These are phyloP conservation scores for Stephanocyclus meneghinianus DNA, from an alignment of 352 stramenopile genomes.

Conservation along the genomic window DNA sequence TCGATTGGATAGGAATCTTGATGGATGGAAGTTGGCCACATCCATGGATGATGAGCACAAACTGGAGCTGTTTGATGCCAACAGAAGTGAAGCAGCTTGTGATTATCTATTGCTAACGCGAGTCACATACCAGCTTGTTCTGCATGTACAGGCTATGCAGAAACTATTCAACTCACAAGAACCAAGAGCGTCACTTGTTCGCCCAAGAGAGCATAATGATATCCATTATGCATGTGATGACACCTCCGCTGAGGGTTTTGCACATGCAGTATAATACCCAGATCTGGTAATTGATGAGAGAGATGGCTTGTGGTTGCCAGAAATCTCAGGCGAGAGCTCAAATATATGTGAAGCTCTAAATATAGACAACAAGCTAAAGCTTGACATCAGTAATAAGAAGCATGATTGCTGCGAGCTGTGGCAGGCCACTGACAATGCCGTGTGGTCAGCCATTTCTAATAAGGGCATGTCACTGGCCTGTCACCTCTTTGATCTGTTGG, in stretches of 20 bases:
- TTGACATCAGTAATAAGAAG: not conserved
- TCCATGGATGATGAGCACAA: constrained; percentile 1
- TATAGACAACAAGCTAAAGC: not conserved
- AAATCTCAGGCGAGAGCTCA: not conserved
- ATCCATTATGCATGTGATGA: constrained; percentile 5
- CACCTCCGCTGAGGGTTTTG: constrained; percentile 7
- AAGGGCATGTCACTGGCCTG: not conserved
- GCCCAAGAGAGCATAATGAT: not conserved
- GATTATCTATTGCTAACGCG: constrained; percentile 1
- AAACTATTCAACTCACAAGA: not conserved
- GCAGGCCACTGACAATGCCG: constrained; percentile 4
- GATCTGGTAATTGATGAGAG: not conserved
- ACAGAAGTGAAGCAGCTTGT: not conserved
- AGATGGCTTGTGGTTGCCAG: constrained; percentile 8
- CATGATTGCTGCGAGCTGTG: not conserved
- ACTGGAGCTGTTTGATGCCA: not conserved
- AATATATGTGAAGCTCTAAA: constrained; percentile 13
- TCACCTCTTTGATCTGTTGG: constrained; percentile 4
- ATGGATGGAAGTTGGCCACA: constrained; percentile 9
- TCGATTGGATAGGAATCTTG: not conserved
- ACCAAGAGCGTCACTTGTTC: not conserved
- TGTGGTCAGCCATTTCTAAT: constrained; percentile 1
- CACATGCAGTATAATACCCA: constrained; percentile 8
- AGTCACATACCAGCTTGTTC: constrained; percentile 9
- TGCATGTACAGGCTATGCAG: not conserved